Conservation (phyloP, 352 stramenopile species). For the Phytophthora pinifolia region DNA sequence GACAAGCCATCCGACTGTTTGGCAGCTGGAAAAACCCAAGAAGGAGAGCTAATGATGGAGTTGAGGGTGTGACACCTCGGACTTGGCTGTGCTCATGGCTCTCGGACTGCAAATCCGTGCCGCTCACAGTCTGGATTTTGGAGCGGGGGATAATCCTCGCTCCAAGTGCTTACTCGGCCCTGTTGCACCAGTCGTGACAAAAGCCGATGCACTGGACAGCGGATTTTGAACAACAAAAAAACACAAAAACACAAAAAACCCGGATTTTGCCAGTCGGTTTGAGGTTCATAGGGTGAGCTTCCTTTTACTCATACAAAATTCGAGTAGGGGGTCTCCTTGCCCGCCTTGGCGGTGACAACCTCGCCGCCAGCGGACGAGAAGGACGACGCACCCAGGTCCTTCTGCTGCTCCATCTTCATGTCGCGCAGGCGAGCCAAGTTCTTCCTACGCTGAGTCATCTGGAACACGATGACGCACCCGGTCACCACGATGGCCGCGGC, state of each 20-base stretch:
- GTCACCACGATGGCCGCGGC: constrained; percentile 5
- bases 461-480: constrained; percentile 4
- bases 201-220: no score
- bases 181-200: constrained; percentile 2
- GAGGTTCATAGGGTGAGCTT: no score
- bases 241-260: no score
- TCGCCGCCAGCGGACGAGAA: constrained; percentile 21
- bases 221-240: no score
- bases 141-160: constrained; percentile 9
- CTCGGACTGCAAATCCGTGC: constrained; percentile 12
- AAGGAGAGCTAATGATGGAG: constrained; percentile 19
- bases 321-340: constrained; percentile 24
- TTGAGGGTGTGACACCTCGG: constrained; percentile 17
- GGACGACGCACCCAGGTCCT: constrained; percentile 11
- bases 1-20: constrained; percentile 16
- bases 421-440: constrained; percentile 5
- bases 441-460: constrained; percentile 18
- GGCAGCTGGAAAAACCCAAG: constrained; percentile 5
- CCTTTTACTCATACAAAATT: constrained; percentile 48
- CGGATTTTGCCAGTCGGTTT: no score
- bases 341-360: constrained; percentile 29
- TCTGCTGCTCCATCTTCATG: constrained; percentile 10
- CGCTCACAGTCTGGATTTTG: constrained; percentile 7
- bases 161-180: constrained; percentile 7
- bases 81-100: constrained; percentile 25